These are phyloP conservation scores for Amphicarpaea edgeworthii DNA, from an alignment of 306 rosid species.

Conservation along the genomic window DNA sequence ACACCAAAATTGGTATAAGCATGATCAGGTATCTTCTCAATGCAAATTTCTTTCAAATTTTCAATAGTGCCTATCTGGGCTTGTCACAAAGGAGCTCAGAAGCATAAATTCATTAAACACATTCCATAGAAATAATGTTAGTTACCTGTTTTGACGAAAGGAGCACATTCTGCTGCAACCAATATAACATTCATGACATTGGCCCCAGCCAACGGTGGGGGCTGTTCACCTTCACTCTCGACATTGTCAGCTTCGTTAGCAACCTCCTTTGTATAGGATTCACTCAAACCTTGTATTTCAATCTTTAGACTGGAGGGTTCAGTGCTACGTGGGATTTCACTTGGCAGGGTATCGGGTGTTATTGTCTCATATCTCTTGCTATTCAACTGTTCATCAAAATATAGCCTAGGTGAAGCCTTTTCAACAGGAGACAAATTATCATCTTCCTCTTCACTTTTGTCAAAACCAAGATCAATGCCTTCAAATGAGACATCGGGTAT, in stretches of 20 bases:
- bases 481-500: constrained; percentile 46
- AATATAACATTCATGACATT: constrained; percentile 89
- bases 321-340: constrained; percentile 42
- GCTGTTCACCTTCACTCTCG: constrained; percentile 49
- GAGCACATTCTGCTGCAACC: constrained; percentile 94
- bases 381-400: constrained; percentile 43
- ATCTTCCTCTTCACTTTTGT: constrained; percentile 49
- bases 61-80: background rate
- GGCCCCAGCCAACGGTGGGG: constrained; percentile 86
- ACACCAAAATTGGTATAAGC: background rate
- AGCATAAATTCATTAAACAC: constrained; percentile 23
- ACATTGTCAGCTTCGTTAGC: constrained; percentile 40
- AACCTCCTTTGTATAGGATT: constrained; percentile 44
- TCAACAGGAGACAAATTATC: constrained; percentile 43
- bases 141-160: constrained; percentile 93
- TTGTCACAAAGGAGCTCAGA: constrained; percentile 17
- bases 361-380: constrained; percentile 43
- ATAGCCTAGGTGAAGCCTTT: constrained; percentile 38
- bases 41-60: background rate
- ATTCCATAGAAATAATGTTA: constrained; percentile 13
- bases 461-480: constrained; percentile 39
- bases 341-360: constrained; percentile 48
- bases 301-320: constrained; percentile 37
- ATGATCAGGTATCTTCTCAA: constrained; percentile 3
- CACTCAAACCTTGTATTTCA: constrained; percentile 43